Percentiles rank a stretch among this genome's conserved stretches.
Conservation (phyloP, 352 stramenopile genomes). For the Globisporangium camurandrum region DNA sequence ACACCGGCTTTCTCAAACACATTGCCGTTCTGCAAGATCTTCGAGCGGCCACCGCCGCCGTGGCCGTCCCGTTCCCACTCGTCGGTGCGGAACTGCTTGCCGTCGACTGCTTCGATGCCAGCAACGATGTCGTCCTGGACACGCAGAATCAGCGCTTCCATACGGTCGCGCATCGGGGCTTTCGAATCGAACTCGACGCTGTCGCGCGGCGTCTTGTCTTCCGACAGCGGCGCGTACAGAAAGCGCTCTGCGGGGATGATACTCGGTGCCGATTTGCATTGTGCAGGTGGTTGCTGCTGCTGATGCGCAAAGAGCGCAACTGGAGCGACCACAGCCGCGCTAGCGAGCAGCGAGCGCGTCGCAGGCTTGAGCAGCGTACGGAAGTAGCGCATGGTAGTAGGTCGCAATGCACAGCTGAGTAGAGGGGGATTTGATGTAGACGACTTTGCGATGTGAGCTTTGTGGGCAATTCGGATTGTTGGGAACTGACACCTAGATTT, state of each 20-base stretch:
- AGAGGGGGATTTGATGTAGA: no score
- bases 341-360: slow-evolving; percentile 21
- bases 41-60: slow-evolving; percentile 91
- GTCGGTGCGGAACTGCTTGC: slow-evolving; percentile 93
- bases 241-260: slow-evolving; percentile 40
- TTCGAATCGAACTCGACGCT: slow-evolving; percentile 72
- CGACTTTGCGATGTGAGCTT: no score
- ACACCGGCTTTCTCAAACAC: slow-evolving; percentile 98
- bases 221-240: slow-evolving; percentile 54
- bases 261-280: slow-evolving; percentile 25
- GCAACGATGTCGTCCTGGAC: slow-evolving; percentile 84
- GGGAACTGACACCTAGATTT: no score
- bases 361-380: slow-evolving; percentile 10
- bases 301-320: slow-evolving; percentile 17
- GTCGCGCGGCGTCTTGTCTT: slow-evolving; percentile 48
- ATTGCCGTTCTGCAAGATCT: slow-evolving; percentile 91
- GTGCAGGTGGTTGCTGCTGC: slow-evolving; percentile 12
- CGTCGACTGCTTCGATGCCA: slow-evolving; percentile 89
- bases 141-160: slow-evolving; percentile 75
- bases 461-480: no score
- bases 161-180: slow-evolving; percentile 62
- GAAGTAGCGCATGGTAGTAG: slow-evolving; percentile 10
- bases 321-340: slow-evolving; percentile 16
- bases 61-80: slow-evolving; percentile 92
- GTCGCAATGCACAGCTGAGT: no score